phyloP scores from a whole-genome alignment of 768 basidiomycete species.

The Agaricus sinodeliciosus region DNA sequence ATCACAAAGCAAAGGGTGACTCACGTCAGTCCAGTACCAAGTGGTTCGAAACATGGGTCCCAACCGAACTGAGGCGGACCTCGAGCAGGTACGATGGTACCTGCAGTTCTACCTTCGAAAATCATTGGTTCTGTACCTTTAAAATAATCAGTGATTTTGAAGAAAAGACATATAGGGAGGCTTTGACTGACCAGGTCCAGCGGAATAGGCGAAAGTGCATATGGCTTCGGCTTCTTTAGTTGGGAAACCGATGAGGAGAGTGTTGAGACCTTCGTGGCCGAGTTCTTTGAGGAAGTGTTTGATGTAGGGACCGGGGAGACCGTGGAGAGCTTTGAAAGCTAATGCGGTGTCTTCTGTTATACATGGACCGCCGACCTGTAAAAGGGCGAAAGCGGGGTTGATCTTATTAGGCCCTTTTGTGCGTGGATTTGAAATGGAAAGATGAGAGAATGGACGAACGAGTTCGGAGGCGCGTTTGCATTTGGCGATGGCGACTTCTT shows the following conservation, averaged over 20 bases:
- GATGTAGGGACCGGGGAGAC: conserved; percentile 96
- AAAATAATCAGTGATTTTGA: not conserved
- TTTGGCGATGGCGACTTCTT: conserved; percentile 85
- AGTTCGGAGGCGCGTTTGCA: conserved; percentile 80
- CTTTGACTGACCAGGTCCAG: conserved; percentile 53
- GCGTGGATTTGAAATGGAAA: too few species aligned
- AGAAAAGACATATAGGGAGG: not conserved
- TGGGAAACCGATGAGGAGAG: conserved; percentile 67
- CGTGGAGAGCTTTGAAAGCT: conserved; percentile 82
- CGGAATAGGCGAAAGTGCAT: conserved; percentile 93
- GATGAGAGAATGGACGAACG: conserved; percentile 29
- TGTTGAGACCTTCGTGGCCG: conserved; percentile 89
- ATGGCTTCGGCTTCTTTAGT: conserved; percentile 81
- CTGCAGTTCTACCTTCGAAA: conserved; percentile 81
- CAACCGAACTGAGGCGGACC: conserved; percentile 82
- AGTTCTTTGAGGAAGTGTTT: conserved; percentile 82
- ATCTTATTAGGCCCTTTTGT: too few species aligned
- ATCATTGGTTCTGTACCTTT: conserved; percentile 60
- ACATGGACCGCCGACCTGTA: conserved; percentile 40
- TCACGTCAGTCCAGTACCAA: conserved; percentile 74
- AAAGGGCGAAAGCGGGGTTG: not conserved
- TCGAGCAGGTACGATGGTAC: conserved; percentile 81
- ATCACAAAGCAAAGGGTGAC: conserved; percentile 3
- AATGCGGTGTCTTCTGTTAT: conserved; percentile 93
- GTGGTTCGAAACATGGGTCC: conserved; percentile 83